These are phyloP conservation scores for Candida methanosorbosa DNA, from an alignment of 805 yeast genomes.

Conservation along the genomic window DNA sequence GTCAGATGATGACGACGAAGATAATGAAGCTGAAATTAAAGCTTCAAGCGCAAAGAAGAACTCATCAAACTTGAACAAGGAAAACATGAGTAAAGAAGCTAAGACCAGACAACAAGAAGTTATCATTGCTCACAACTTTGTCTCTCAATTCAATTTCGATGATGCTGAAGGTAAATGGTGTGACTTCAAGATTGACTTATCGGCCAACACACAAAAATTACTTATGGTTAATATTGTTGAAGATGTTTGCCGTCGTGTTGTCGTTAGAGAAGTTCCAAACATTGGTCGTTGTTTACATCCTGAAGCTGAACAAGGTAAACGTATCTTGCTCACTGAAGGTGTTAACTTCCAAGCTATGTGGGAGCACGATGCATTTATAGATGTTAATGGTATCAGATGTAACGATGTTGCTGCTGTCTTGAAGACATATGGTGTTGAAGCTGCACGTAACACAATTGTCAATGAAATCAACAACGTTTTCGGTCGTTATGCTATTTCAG, in stretches of 20 bases:
- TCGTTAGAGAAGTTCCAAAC: constrained; percentile 83
- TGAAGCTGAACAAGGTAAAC: constrained; percentile 55
- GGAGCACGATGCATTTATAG: constrained; percentile 91
- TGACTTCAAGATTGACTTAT: constrained; percentile 74
- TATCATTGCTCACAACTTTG: constrained; percentile 59
- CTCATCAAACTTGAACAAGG: constrained; percentile 9
- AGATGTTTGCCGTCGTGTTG: constrained; percentile 80
- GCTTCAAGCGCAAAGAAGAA: constrained; percentile 4
- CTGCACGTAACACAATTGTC: constrained; percentile 96
- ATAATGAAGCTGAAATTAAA: constrained; percentile 13
- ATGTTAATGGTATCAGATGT: constrained; percentile 82
- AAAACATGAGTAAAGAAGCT: constrained; percentile 48
- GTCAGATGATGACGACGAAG: constrained; percentile 29
- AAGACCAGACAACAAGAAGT: constrained; percentile 82
- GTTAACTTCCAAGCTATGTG: constrained; percentile 97
- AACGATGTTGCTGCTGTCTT: constrained; percentile 91
- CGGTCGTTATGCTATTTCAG: constrained; percentile 92
- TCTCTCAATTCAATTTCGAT: constrained; percentile 82
- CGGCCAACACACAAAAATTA: constrained; percentile 82
- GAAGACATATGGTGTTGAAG: constrained; percentile 94
- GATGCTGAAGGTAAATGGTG: constrained; percentile 89
- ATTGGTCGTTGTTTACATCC: constrained; percentile 94
- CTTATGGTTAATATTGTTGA: constrained; percentile 97
- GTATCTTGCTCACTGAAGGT: constrained; percentile 91
- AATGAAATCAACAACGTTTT: constrained; percentile 93